A percentile compares a stretch with the other conserved stretches of the same genome.
Evolutionary conservation across 805 yeast species (phyloP).

Genomic region (Saccharomycopsis babjevae): DNA sequence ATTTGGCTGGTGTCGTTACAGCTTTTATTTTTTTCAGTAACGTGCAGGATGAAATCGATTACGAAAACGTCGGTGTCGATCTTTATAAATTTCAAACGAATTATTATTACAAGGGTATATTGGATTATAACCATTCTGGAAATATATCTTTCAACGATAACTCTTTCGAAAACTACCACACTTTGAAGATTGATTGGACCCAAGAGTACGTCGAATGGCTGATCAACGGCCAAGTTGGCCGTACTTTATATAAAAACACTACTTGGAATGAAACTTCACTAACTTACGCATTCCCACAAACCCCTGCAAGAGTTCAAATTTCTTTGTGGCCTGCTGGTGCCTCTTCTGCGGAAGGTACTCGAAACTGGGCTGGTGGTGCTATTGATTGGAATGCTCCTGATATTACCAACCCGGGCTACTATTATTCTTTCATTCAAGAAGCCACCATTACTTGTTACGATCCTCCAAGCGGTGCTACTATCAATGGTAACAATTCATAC

Average conservation of each 20-base stretch:
- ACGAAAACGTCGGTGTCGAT: conserved; percentile 74
- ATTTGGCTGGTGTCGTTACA: conserved; percentile 69
- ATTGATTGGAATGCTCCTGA: conserved; percentile 77
- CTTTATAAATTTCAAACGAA: conserved; percentile 62
- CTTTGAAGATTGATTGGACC: conserved; percentile 72
- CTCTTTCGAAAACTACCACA: conserved; percentile 63
- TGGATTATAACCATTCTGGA: conserved; percentile 53
- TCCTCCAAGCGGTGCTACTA: conserved; percentile 47
- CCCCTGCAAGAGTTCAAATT: conserved; percentile 63
- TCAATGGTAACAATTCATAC: conserved; percentile 41
- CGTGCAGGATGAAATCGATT: conserved; percentile 86
- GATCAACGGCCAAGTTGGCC: conserved; percentile 55
- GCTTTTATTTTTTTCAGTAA: conserved; percentile 76
- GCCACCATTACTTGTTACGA: conserved; percentile 61
- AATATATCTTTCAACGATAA: conserved; percentile 35
- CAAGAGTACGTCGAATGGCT: conserved; percentile 64
- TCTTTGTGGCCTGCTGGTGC: conserved; percentile 77
- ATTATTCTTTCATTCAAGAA: conserved; percentile 52
- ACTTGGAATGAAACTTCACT: conserved; percentile 57
- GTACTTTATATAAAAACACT: conserved; percentile 51
- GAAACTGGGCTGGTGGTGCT: conserved; percentile 81
- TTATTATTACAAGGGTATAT: conserved; percentile 65
- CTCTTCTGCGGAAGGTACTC: conserved; percentile 50
- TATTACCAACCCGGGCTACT: conserved; percentile 69
- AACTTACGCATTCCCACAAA: conserved; percentile 53